Percentiles rank a stretch among this genome's conserved stretches.
These are phyloP conservation scores for Canna indica DNA, from an alignment of 176 grass and related monocot species.

Conservation along the genomic window DNA sequence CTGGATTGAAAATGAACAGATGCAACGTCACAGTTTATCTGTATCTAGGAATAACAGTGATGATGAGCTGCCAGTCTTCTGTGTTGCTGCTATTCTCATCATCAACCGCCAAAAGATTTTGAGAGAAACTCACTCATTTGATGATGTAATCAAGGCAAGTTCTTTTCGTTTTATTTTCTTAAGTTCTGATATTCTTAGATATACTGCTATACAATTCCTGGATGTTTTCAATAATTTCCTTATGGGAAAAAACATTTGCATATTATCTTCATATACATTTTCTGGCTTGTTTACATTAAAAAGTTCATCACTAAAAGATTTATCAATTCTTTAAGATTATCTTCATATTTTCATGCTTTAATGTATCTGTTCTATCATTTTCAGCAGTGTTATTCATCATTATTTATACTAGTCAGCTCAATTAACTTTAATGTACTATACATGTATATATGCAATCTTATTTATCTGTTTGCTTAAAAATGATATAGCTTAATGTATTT, in stretches of 20 bases:
- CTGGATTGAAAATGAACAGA: constrained; percentile 60
- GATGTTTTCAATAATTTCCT: background rate
- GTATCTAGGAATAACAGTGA: constrained; percentile 33
- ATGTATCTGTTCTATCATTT: background rate
- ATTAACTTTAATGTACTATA: background rate
- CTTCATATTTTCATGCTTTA: background rate
- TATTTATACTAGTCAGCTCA: background rate
- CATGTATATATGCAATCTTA: background rate
- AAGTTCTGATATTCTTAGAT: background rate
- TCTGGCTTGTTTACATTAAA: background rate
- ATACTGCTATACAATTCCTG: background rate
- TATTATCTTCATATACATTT: background rate
- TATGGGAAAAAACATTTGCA: background rate
- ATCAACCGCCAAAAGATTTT: constrained; percentile 88
- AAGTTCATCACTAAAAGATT: background rate
- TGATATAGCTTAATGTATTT: background rate
- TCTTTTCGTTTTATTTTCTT: constrained; percentile 18
- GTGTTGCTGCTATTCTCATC: constrained; percentile 88
- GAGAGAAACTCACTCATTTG: constrained; percentile 73
- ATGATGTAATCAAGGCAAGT: constrained; percentile 91
- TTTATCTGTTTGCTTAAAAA: background rate
- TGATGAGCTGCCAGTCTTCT: constrained; percentile 78
- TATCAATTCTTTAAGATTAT: background rate
- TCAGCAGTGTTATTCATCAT: background rate
- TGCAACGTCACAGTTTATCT: constrained; percentile 26